Conservation (phyloP, 257 asterid genomes). For the Solanum paucissectum region DNA sequence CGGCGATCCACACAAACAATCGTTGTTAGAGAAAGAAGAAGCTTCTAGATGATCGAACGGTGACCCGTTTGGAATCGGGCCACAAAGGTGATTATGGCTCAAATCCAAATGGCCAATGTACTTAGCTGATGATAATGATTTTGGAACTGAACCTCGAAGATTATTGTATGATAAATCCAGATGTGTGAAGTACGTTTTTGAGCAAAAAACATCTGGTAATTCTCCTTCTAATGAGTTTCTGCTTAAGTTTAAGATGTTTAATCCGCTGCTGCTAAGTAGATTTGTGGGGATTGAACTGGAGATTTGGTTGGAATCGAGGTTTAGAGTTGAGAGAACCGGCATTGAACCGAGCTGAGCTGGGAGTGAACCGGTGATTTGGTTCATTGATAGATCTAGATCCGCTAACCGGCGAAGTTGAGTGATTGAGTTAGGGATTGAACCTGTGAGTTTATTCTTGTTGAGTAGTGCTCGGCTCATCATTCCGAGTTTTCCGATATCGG, state of each 20-base stretch:
- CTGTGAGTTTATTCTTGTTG: constrained; percentile 63
- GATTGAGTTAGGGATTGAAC: constrained; percentile 57
- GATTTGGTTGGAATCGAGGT: constrained; percentile 49
- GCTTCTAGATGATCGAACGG: constrained; percentile 89
- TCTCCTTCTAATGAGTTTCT: constrained; percentile 55
- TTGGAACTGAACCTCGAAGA: constrained; percentile 59
- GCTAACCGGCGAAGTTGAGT: constrained; percentile 53
- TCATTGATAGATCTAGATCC: constrained; percentile 68
- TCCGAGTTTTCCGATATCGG: constrained; percentile 56
- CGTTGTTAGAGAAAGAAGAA: constrained; percentile 71
- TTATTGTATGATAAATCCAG: constrained; percentile 69
- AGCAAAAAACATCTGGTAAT: constrained; percentile 63
- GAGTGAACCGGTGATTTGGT: constrained; percentile 52
- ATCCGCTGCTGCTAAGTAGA: constrained; percentile 48
- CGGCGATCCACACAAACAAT: constrained; percentile 88
- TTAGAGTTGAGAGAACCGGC: constrained; percentile 82
- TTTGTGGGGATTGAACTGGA: constrained; percentile 50
- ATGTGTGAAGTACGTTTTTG: constrained; percentile 52
- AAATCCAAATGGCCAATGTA: constrained; percentile 86
- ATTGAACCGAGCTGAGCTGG: constrained; percentile 70
- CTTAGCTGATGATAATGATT: constrained; percentile 45
- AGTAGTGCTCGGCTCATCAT: constrained; percentile 89
- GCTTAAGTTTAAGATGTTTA: constrained; percentile 67
- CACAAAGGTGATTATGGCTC: constrained; percentile 81
- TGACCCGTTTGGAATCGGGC: constrained; percentile 71